Conservation (phyloP, 2,329 filamentous ascomycete genomes). For the Plectosphaerella plurivora region DNA sequence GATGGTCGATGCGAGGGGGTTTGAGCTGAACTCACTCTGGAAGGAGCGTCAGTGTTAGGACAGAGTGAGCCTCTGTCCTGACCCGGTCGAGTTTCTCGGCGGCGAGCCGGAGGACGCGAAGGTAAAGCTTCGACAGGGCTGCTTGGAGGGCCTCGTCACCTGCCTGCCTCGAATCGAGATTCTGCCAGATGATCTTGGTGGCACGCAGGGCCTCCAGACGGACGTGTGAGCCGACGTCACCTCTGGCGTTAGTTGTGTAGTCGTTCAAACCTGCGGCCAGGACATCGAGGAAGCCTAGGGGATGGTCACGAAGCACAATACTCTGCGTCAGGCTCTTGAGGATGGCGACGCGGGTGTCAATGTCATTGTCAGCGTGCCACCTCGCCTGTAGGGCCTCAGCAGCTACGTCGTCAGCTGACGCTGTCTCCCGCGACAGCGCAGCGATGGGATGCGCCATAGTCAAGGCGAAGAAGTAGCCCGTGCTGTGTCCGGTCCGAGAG, state of each 20-base stretch:
- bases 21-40: conserved; percentile 33
- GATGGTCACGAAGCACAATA: conserved; percentile 35
- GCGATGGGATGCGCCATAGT: conserved; percentile 42
- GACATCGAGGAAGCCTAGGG: conserved; percentile 36
- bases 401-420: conserved; percentile 24
- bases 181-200: conserved; percentile 57
- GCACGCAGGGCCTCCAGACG: conserved; percentile 77
- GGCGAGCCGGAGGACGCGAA: conserved; percentile 61
- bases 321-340: conserved; percentile 49
- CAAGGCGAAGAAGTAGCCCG: conserved; percentile 50
- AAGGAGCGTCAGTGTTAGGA: conserved; percentile 40
- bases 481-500: conserved; percentile 31
- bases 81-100: conserved; percentile 90
- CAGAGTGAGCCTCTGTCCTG: conserved; percentile 59
- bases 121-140: conserved; percentile 37
- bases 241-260: conserved; percentile 84
- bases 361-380: conserved; percentile 45
- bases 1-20: background rate
- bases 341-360: conserved; percentile 51
- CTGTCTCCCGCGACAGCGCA: conserved; percentile 5
- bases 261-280: conserved; percentile 68
- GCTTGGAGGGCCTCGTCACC: conserved; percentile 16
- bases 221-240: conserved; percentile 85
- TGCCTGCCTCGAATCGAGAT: conserved; percentile 16
- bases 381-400: conserved; percentile 41